These are phyloP conservation scores for Gyromitra esculenta DNA, from an alignment of 2,329 filamentous ascomycete genomes.

Conservation along the genomic window DNA sequence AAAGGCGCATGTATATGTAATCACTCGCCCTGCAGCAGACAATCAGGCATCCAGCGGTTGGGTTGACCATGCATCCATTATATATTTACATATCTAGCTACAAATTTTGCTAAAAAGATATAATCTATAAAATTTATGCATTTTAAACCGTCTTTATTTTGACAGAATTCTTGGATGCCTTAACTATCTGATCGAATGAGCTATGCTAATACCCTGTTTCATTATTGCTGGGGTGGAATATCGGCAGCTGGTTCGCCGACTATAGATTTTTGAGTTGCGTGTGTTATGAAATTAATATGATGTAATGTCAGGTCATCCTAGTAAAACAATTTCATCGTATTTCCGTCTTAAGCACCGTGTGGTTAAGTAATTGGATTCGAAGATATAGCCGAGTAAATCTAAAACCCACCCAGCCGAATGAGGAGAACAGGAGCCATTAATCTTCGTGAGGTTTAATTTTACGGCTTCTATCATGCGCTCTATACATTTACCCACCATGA, in stretches of 20 bases:
- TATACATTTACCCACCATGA: not conserved
- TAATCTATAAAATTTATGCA: not conserved
- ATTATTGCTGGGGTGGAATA: not conserved
- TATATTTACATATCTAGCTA: not conserved
- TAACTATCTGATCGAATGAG: not conserved
- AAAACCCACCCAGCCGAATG: not conserved
- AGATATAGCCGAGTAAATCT: not conserved
- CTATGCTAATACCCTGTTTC: not conserved
- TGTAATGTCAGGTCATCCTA: not conserved
- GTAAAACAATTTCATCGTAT: not conserved
- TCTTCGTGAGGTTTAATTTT: not conserved
- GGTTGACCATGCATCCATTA: too few relatives aligned
- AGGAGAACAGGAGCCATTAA: not conserved
- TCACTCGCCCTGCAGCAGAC: not conserved
- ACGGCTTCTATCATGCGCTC: not conserved
- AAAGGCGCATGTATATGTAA: not conserved
- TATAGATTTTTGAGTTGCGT: not conserved
- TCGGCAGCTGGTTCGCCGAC: not conserved
- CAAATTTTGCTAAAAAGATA: not conserved
- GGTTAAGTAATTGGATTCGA: not conserved
- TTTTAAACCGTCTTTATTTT: not conserved
- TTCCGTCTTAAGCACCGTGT: not conserved
- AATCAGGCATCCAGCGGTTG: conserved; percentile 1
- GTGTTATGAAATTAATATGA: not conserved
- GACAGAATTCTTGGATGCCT: not conserved